Base-by-base conservation (phyloP, 2,329 filamentous ascomycete genomes). In the Grosmannia penicillata region DNA sequence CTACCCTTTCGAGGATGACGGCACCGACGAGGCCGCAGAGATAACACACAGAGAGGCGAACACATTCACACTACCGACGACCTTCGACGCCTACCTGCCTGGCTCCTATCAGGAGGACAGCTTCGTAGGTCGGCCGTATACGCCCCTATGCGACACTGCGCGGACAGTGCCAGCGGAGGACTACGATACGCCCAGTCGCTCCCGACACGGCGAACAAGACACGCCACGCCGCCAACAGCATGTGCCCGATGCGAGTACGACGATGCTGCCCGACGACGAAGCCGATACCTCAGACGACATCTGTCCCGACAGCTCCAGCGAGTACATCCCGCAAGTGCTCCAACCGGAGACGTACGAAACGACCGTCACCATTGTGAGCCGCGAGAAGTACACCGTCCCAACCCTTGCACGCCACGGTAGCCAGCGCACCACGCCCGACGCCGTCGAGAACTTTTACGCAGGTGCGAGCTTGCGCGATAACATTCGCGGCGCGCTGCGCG, bases 1-100 rank as follows among this genome's bases (percentile, higher is more conserved):
- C 39, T 67, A 64, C 42, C 64, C 66, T 1, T 72, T 70, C 38
- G 61, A 64, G 7, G 64, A 70, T 24, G 63, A 66, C 3, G 47
- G 39, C 11, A 14, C 18, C 5, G 34, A 39, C 19, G 33, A 30
- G 21, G 42, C 23, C 3, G 31, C 22, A 4, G 11, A 19, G 6
- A 11, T 22, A 5, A 27, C 15, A n/a, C n/a, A n/a, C n/a, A n/a
- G 8, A 34, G 13, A 8, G 15, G 25, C 17, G 23, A 28, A 9
- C 13, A 36, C 4, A 4, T n/a, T 4, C 26, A 3, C 8, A 2
- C 8, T 13, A 4, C 14, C 14, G 5, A 5, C 35, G 5, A 26
- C 40, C 4, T 41, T 45, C 18, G 30, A 29, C 5, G 25, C 22
- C 8, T 40, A 37, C 14, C 40, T 44, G 9, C 43, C 45, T 14